These are phyloP conservation scores for Ophiostoma ips DNA, from an alignment of 2,329 filamentous ascomycete genomes.

Conservation along the genomic window DNA sequence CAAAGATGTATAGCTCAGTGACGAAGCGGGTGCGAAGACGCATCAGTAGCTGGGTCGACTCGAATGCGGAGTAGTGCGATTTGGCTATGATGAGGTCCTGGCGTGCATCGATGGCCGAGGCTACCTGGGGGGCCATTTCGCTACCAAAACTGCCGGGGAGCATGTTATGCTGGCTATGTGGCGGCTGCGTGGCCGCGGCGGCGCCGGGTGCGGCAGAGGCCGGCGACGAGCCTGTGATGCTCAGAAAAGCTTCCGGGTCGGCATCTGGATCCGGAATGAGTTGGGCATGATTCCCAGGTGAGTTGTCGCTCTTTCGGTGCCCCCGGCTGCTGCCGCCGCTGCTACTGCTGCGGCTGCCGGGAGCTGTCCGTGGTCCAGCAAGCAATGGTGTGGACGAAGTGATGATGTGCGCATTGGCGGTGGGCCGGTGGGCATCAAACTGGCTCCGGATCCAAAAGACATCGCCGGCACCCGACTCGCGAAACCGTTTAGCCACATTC, in stretches of 20 bases:
- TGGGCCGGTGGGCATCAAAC: slow-evolving; percentile 48
- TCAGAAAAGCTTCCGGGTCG: slow-evolving; percentile 26
- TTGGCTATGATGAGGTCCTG: slow-evolving; percentile 47
- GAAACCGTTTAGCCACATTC: slow-evolving; percentile 57
- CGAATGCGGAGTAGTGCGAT: slow-evolving; percentile 78
- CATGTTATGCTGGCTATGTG: background rate
- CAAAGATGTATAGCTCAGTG: slow-evolving; percentile 80
- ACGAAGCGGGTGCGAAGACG: slow-evolving; percentile 74
- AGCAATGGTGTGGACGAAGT: slow-evolving; percentile 16
- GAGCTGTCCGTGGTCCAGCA: slow-evolving; percentile 15
- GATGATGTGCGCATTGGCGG: slow-evolving; percentile 39
- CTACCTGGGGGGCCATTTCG: slow-evolving; percentile 30
- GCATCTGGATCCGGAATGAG: too few species aligned
- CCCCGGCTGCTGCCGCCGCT: background rate
- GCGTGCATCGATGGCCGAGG: slow-evolving; percentile 28
- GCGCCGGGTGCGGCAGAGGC: background rate
- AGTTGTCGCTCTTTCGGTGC: background rate
- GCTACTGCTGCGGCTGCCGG: slow-evolving; percentile 2
- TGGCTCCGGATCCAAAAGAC: slow-evolving; percentile 78
- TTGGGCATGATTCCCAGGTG: background rate
- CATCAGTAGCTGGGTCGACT: slow-evolving; percentile 56
- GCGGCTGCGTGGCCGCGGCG: background rate
- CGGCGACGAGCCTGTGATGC: background rate
- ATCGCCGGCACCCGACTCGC: slow-evolving; percentile 49
- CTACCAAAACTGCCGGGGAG: slow-evolving; percentile 28